Percentiles rank a stretch among this genome's conserved stretches.
These are phyloP conservation scores for Colletotrichum sp. DNA, from an alignment of 2,329 filamentous ascomycete species.

Conservation along the genomic window DNA sequence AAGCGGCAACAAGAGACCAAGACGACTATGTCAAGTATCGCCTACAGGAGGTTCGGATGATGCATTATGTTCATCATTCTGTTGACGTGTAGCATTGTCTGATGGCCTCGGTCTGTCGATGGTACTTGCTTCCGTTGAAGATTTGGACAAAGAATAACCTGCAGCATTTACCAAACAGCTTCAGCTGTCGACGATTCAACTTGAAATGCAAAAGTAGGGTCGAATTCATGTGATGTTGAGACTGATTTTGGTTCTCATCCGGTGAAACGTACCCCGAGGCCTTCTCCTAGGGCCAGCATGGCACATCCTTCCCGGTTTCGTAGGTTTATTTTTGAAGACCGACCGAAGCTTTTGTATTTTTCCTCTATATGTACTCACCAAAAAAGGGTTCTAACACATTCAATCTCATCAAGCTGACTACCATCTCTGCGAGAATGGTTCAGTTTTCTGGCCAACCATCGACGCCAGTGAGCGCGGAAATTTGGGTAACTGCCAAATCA, in stretches of 20 bases:
- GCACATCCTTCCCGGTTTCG: not conserved
- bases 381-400: not conserved
- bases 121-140: accelerated
- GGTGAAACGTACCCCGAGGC: not conserved
- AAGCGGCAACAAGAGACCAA: accelerated
- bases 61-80: not conserved
- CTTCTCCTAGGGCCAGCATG: not conserved
- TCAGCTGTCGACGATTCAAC: not conserved
- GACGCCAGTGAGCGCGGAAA: not conserved
- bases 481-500: not conserved
- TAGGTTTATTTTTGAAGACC: not conserved
- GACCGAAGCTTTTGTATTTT: not conserved
- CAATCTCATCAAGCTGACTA: not conserved
- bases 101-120: not conserved
- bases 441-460: not conserved
- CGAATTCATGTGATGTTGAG: not conserved
- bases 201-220: not conserved
- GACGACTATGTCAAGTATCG: accelerated
- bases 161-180: not conserved
- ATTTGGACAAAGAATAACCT: accelerated
- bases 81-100: not conserved
- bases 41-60: not conserved
- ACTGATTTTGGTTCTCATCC: not conserved
- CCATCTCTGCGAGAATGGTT: not conserved
- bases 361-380: not conserved